Conservation (phyloP, 352 stramenopile species). For the Phytophthora niederhauseri region DNA sequence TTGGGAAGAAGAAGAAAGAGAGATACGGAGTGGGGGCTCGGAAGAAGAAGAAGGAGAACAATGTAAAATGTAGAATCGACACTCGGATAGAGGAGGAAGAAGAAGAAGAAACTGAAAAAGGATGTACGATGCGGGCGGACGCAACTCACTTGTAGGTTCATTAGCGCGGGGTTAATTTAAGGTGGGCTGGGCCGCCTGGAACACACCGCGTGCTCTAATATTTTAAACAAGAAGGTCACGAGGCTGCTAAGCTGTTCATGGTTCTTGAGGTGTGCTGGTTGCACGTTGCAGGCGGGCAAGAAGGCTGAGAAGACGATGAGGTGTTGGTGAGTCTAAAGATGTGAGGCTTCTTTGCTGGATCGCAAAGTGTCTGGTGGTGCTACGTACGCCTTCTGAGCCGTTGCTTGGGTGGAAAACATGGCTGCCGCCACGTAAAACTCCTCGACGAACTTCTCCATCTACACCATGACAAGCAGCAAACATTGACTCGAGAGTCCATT, state of each 20-base stretch:
- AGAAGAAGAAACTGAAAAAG: background rate
- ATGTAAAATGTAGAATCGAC: constrained; percentile 36
- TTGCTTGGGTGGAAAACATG: constrained; percentile 47
- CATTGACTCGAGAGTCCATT: background rate
- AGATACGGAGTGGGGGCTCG: background rate
- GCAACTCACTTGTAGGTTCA: no score
- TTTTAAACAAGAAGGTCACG: constrained; percentile 30
- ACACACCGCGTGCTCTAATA: constrained; percentile 12
- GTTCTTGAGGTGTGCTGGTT: background rate
- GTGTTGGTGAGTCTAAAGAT: background rate
- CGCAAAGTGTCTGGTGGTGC: no score
- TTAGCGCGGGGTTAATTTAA: no score
- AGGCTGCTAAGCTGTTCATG: background rate
- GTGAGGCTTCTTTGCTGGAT: background rate
- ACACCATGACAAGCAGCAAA: background rate
- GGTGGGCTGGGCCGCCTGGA: no score
- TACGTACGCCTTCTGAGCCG: constrained; percentile 50
- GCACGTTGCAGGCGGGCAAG: constrained; percentile 10
- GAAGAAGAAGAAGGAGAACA: background rate
- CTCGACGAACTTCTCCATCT: constrained; percentile 66
- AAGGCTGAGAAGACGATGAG: constrained; percentile 12
- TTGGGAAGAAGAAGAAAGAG: background rate
- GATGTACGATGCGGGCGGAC: background rate
- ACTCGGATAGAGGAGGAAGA: constrained; percentile 13
- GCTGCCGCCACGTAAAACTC: constrained; percentile 69